Conservation (phyloP, 495 filamentous ascomycete genomes). For the Aspergillus haitiensis region DNA sequence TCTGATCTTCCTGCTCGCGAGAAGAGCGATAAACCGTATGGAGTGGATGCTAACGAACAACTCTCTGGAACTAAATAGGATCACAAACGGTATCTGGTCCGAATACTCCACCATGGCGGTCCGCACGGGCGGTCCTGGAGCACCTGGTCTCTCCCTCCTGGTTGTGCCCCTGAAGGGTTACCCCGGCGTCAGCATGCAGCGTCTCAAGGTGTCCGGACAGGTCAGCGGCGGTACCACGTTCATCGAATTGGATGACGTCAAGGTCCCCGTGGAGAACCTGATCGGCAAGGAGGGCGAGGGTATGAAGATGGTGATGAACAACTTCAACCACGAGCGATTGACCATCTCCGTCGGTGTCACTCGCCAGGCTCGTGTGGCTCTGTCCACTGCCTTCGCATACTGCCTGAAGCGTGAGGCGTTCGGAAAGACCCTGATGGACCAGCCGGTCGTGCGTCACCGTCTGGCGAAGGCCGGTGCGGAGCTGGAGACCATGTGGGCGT, state of each 20-base stretch:
- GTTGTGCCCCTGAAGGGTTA: constrained; percentile 65
- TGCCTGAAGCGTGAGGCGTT: constrained; percentile 72
- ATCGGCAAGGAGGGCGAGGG: constrained; percentile 70
- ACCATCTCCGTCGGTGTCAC: constrained; percentile 63
- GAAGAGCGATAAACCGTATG: too few species aligned
- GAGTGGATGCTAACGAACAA: too few species aligned
- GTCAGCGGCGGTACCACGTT: constrained; percentile 67
- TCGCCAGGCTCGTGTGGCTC: constrained; percentile 62
- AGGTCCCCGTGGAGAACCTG: constrained; percentile 66
- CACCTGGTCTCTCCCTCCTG: constrained; percentile 61
- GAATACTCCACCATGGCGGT: constrained; percentile 73
- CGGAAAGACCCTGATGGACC: constrained; percentile 69
- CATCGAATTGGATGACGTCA: constrained; percentile 73
- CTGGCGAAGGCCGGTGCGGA: constrained; percentile 68
- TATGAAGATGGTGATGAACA: constrained; percentile 77
- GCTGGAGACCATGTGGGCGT: constrained; percentile 70
- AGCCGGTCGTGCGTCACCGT: constrained; percentile 70
- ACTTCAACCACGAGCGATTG: constrained; percentile 81
- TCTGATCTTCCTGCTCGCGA: not conserved
- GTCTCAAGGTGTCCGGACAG: constrained; percentile 61
- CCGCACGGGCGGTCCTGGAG: constrained; percentile 67
- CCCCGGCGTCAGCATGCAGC: constrained; percentile 64
- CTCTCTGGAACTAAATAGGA: constrained; percentile 39
- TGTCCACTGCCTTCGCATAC: constrained; percentile 66
- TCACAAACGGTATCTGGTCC: constrained; percentile 76